phyloP scores from a whole-genome alignment of 169 alveolate genomes.

The Cryptosporidium ryanae region DNA sequence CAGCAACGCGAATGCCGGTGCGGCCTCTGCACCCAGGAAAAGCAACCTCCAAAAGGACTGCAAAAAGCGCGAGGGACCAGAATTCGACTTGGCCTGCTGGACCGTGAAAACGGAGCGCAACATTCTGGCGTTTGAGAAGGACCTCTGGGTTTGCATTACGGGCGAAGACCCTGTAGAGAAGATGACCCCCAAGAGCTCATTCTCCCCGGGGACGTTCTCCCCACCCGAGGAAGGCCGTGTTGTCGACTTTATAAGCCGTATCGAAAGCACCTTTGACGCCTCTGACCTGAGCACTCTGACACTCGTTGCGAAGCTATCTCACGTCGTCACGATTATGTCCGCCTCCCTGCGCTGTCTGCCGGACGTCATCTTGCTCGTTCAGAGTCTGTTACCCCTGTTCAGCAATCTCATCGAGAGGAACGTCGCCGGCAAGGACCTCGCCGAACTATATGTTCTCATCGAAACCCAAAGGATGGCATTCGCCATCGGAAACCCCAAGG shows the following conservation, averaged over 20 bases:
- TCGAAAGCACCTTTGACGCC: constrained; percentile 2
- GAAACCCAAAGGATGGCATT: constrained; percentile 67
- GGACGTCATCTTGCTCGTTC: constrained; percentile 18
- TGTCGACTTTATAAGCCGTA: neutral
- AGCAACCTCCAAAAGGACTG: neutral
- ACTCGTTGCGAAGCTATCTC: constrained; percentile 25
- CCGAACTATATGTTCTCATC: constrained; percentile 40
- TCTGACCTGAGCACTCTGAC: constrained; percentile 16
- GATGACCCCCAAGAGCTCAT: constrained; percentile 3
- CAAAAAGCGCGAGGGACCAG: constrained; percentile 38
- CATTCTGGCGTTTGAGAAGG: constrained; percentile 17
- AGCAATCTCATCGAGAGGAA: constrained; percentile 18
- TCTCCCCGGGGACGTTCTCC: constrained; percentile 21
- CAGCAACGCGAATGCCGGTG: too few relatives aligned
- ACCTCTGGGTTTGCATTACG: constrained; percentile 1
- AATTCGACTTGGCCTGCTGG: constrained; percentile 15
- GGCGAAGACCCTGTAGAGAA: constrained; percentile 33
- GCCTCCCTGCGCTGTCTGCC: constrained; percentile 18
- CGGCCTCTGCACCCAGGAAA: neutral
- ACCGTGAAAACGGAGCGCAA: neutral
- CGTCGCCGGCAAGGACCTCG: constrained; percentile 24
- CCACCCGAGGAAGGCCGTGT: constrained; percentile 10
- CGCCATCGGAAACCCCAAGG: constrained; percentile 47
- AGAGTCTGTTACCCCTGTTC: constrained; percentile 23
- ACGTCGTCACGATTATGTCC: constrained; percentile 17